phyloP scores from a whole-genome alignment of 2,329 filamentous ascomycete genomes.

The Monosporascus sp. region DNA sequence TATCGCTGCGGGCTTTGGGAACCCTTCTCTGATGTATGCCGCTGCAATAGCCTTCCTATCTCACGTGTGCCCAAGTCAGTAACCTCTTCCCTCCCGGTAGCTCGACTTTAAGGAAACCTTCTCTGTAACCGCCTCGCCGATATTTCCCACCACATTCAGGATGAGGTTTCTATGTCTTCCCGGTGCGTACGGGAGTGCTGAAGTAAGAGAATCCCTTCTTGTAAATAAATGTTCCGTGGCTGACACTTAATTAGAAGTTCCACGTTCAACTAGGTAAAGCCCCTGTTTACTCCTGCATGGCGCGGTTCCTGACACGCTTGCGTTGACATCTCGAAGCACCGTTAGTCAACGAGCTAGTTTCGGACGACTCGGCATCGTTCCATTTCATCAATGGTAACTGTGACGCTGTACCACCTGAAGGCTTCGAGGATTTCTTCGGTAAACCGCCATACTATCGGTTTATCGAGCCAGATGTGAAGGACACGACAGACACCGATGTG shows the following conservation, averaged over 20 bases:
- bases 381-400: conserved; percentile 48
- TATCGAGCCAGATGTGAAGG: conserved; percentile 43
- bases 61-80: background rate
- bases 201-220: conserved; percentile 14
- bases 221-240: conserved; percentile 1
- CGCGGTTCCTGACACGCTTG: conserved; percentile 2
- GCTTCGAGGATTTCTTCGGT: conserved; percentile 54
- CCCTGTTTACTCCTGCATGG: background rate
- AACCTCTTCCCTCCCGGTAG: background rate
- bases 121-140: background rate
- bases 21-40: background rate
- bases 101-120: background rate
- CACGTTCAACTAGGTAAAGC: conserved; percentile 45
- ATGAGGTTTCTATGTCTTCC: conserved; percentile 56
- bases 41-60: background rate
- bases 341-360: conserved; percentile 42
- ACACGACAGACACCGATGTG: conserved; percentile 38
- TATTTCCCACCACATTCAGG: conserved; percentile 12
- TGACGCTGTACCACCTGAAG: conserved; percentile 43
- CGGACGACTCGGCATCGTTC: conserved; percentile 42
- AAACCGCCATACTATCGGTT: conserved; percentile 51
- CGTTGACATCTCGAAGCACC: conserved; percentile 31
- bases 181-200: conserved; percentile 52
- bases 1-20: background rate
- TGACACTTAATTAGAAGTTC: conserved; percentile 41